Base-by-base conservation (phyloP, 2,329 filamentous ascomycete species). In the Sporothrix protearum region DNA sequence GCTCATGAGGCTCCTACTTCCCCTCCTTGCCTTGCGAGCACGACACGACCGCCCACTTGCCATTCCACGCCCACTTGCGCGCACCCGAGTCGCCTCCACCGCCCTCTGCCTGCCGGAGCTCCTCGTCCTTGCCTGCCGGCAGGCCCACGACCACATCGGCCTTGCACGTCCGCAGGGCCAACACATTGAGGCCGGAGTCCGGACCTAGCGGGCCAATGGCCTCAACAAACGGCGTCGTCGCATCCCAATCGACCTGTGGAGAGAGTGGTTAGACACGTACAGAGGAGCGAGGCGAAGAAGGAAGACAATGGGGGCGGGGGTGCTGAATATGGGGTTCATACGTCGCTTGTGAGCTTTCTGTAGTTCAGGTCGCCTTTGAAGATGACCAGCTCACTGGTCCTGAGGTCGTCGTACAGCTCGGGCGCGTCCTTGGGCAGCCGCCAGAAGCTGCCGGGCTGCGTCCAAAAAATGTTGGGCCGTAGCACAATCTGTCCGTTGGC, bases 341-440 rank as follows among this genome's bases (percentile, higher is more conserved):
- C 93, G 84, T 99, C 96, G 66, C 89, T 92, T 39, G 91, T 94
- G 75, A 99, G 81, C 81, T 99, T 99, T 73, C 96, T 86, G 81
- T 98, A 99, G 82, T 99, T 99, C 76, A 99, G 80, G 79, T 99
- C 96, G 2, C 96, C 96, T 84, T 99, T 99, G 85, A 98, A 98
- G 71, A 99, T 89, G 14, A 97, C 93, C 22, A 99, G 84, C 80
- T 97, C 92, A 75, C 92, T 92, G 73, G 88, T 82, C 83, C 94
- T 91, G 71, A 99, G 82, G 78, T 98, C 95, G 7, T 92, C 86
- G 69, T 88, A 86, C 14, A 99, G 82, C 36, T 87, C 85, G 2
- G 88, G 86, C 0, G 89, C 92, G 30, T 88, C 85, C 16, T 84
- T 80, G 0, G 94, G 94, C 72, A 99, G 81, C 42, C 94, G 87